Evolutionary conservation across 2,329 filamentous ascomycete genomes (phyloP).

Genomic region (Septoria linicola): DNA sequence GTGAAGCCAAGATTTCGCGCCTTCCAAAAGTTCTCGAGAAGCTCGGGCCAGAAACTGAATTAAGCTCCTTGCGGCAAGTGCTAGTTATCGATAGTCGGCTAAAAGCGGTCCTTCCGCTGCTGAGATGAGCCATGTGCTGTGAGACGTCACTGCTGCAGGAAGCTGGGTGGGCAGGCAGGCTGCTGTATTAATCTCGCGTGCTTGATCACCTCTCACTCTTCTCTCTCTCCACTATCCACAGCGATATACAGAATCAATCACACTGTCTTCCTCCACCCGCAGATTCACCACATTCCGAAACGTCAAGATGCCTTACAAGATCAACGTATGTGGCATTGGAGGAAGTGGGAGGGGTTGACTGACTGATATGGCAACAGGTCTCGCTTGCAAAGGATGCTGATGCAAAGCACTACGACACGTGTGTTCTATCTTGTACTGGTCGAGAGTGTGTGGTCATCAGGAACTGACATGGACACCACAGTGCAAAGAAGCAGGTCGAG

Average conservation of each 20-base stretch:
- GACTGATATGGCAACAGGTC: constrained; percentile 57
- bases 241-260: background rate
- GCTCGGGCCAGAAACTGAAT: background rate
- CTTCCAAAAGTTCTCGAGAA: constrained; percentile 8
- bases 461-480: constrained; percentile 39
- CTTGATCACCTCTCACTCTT: background rate
- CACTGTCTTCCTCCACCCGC: constrained; percentile 10
- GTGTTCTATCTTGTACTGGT: constrained; percentile 34
- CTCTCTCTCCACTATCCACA: background rate
- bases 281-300: constrained; percentile 11
- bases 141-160: constrained; percentile 7
- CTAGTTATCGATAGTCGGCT: constrained; percentile 6
- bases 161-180: background rate
- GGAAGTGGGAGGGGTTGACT: constrained; percentile 7
- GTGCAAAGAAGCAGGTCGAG: constrained; percentile 72
- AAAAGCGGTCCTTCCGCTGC: constrained; percentile 3
- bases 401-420: constrained; percentile 67
- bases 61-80: background rate
- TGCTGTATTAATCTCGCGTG: background rate
- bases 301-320: constrained; percentile 27
- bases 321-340: constrained; percentile 30
- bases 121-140: constrained; percentile 13
- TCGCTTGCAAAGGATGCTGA: constrained; percentile 70
- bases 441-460: no score
- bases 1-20: constrained; percentile 19